Evolutionary conservation across 108 stramenopile species (phyloP), one percentile per base, ranked within the genome.

Genomic region (Skeletonema costatum): DNA sequence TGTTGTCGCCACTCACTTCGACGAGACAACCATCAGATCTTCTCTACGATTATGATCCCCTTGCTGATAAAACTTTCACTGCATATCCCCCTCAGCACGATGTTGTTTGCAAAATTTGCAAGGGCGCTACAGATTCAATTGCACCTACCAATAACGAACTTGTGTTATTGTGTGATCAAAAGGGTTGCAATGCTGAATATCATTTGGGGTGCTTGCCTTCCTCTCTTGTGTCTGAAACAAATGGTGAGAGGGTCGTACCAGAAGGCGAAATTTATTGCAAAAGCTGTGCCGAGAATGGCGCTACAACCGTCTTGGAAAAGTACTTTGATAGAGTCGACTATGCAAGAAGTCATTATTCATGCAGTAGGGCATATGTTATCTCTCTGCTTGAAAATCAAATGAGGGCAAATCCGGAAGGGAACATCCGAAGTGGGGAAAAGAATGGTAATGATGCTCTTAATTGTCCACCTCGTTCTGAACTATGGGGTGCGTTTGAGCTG

Each of bases 261-360:
- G 65, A 81, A 60, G 89, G 87, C 7, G 78, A 71, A 16, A 88
- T 87, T 53, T 89, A 76, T 48, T 91, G 87, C 75, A 77, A 75
- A 29, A 75, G 88, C 65, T 91, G 89, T 64, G 73, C 50, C 48
- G 60, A 73, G 4, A 39, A 74, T 3, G 92, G 92, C 4, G 66
- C 87, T 1, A 80, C 88, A 10, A 32, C 75, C 2, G 64, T 77
- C 1, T 65, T 93, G 30, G 74, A 78, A 32, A 73, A 82, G 17
- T 93, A 93, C 58, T 80, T 93, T 36, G 81, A 80, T 5, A 56
- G 82, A 62, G 70, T 74, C 38, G 80, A 84, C 19, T 66, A 68
- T 44, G 65, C 56, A 8, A 62, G 83, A 11, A 73, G 80, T 5
- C 46, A 81, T 19, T 81, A 60, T 41, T 44, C 65, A 6, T 71